A percentile compares a stretch with the other conserved stretches of the same genome.
These are phyloP conservation scores for Crithidia bombi DNA, from an alignment of 208 protist genomes.

Conservation along the genomic window DNA sequence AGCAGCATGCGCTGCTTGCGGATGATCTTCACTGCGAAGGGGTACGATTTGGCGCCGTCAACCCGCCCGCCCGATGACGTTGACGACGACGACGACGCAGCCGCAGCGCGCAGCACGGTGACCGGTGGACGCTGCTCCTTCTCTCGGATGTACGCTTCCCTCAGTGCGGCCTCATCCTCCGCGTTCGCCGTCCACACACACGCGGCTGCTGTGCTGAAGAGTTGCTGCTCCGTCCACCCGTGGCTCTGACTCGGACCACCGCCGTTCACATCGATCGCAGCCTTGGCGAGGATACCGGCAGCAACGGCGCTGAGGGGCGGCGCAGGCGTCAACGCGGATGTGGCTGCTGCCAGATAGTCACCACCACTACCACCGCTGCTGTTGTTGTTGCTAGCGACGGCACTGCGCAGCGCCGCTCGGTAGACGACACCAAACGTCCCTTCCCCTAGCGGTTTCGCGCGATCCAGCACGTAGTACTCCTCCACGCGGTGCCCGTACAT, in stretches of 20 bases:
- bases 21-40: conserved; percentile 58
- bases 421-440: conserved; percentile 61
- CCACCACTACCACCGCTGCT: not conserved
- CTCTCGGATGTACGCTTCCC: conserved; percentile 20
- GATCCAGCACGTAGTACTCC: conserved; percentile 52
- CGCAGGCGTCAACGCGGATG: too few relatives aligned
- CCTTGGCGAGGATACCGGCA: not conserved
- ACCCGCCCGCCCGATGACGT: not conserved
- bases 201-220: conserved; percentile 15
- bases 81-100: too few relatives aligned
- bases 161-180: conserved; percentile 14
- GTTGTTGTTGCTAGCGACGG: not conserved
- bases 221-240: not conserved
- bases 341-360: too few relatives aligned
- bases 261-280: not conserved
- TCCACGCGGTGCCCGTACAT: conserved; percentile 53
- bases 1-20: conserved; percentile 48
- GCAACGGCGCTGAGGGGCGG: not conserved
- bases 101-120: conserved; percentile 12
- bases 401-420: conserved; percentile 31
- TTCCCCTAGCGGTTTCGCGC: conserved; percentile 35
- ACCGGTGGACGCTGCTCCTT: conserved; percentile 14
- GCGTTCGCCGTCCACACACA: conserved; percentile 10
- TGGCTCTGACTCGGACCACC: not conserved
- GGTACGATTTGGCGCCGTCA: not conserved